Evolutionary conservation across 768 basidiomycete genomes (phyloP).

Genomic region (Collybia mongolica): DNA sequence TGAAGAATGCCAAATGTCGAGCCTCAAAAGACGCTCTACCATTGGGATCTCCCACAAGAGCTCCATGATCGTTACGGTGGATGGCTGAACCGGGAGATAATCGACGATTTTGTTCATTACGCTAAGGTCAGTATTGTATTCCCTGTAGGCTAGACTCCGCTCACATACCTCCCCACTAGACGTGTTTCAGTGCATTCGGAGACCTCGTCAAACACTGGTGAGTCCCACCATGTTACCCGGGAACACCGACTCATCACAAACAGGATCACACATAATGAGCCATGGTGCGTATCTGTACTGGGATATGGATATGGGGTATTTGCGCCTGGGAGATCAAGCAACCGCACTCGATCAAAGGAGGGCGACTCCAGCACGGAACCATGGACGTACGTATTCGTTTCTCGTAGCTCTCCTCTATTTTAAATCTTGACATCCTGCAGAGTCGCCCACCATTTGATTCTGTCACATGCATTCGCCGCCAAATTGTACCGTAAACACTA

Average conservation of each 20-base stretch:
- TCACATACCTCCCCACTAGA: conserved; percentile 24
- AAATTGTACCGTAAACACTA: conserved; percentile 63
- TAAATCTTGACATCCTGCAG: conserved; percentile 25
- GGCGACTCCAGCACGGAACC: conserved; percentile 64
- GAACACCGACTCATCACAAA: too few species aligned
- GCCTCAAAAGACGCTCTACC: conserved; percentile 58
- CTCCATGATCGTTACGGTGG: conserved; percentile 74
- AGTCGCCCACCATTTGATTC: conserved; percentile 65
- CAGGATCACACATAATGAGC: conserved; percentile 76
- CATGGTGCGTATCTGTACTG: conserved; percentile 61
- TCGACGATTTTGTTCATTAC: conserved; percentile 63
- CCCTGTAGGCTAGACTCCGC: neutral
- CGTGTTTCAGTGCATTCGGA: conserved; percentile 70
- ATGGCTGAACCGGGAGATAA: conserved; percentile 68
- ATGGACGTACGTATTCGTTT: conserved; percentile 50
- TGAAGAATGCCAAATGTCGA: neutral
- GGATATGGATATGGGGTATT: conserved; percentile 67
- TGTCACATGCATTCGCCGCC: conserved; percentile 67
- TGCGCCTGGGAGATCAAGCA: conserved; percentile 67
- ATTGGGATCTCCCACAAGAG: conserved; percentile 77
- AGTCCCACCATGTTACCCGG: conserved; percentile 1
- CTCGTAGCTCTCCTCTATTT: neutral
- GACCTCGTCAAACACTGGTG: conserved; percentile 75
- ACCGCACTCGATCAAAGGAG: conserved; percentile 50
- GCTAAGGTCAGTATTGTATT: conserved; percentile 37